These are phyloP conservation scores for Athelia psychrophila DNA, from an alignment of 1,284 basidiomycete species.

Conservation along the genomic window DNA sequence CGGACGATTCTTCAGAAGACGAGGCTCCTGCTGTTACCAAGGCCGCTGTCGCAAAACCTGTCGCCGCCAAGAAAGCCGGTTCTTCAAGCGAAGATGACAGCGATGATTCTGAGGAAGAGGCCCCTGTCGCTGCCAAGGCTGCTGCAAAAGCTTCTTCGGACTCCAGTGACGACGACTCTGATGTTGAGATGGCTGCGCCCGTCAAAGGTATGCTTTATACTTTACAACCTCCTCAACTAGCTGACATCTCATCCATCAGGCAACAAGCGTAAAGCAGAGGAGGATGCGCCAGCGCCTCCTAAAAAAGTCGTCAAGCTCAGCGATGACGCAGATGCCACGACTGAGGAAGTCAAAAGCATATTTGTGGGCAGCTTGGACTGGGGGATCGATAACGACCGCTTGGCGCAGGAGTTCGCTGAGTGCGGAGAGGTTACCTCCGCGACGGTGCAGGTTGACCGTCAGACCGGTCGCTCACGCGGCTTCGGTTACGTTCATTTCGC, in stretches of 20 bases:
- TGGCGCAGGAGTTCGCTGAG: conserved; percentile 86
- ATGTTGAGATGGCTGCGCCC: conserved; percentile 58
- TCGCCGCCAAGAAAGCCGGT: conserved; percentile 17
- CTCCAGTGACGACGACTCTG: conserved; percentile 41
- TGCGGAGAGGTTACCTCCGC: conserved; percentile 89
- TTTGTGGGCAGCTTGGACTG: conserved; percentile 96
- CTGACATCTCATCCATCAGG: conserved; percentile 28
- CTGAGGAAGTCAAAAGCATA: conserved; percentile 68
- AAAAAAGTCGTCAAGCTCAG: conserved; percentile 85
- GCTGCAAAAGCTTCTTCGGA: conserved; percentile 27
- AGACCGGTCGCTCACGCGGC: conserved; percentile 83
- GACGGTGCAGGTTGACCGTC: conserved; percentile 90
- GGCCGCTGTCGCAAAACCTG: conserved; percentile 12
- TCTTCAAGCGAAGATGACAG: conserved; percentile 28
- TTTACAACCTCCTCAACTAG: conserved; percentile 6
- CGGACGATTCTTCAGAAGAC: conserved; percentile 18
- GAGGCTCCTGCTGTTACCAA: conserved; percentile 2
- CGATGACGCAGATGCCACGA: conserved; percentile 44
- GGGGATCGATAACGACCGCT: conserved; percentile 98
- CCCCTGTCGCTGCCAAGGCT: conserved; percentile 28
- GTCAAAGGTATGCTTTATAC: conserved; percentile 37
- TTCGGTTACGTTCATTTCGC: conserved; percentile 97
- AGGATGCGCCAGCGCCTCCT: conserved; percentile 51
- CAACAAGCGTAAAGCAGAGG: conserved; percentile 84
- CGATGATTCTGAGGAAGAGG: conserved; percentile 26